Evolutionary conservation across 345 rosid genomes (phyloP).

Genomic region (Acer negundo): DNA sequence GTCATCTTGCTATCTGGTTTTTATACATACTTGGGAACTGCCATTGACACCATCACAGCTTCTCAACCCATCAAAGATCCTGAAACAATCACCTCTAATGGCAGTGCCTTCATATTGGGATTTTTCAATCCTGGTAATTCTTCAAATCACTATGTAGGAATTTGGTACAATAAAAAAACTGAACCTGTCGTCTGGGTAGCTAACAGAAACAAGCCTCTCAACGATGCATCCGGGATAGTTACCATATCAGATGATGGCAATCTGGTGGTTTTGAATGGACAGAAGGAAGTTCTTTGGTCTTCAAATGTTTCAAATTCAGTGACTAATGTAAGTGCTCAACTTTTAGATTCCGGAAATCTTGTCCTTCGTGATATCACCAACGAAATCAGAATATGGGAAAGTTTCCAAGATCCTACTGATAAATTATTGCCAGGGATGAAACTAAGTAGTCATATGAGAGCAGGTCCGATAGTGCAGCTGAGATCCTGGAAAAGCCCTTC

Average conservation of each 20-base stretch:
- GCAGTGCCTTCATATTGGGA: background rate
- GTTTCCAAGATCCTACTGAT: conserved; percentile 47
- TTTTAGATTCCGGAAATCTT: conserved; percentile 56
- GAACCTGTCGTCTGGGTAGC: conserved; percentile 49
- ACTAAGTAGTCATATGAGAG: conserved; percentile 27
- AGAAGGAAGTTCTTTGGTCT: conserved; percentile 45
- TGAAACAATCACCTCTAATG: background rate
- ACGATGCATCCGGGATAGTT: conserved; percentile 45
- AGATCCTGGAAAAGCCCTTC: conserved; percentile 52
- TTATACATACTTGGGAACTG: background rate
- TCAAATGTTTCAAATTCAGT: conserved; percentile 33
- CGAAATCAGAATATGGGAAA: conserved; percentile 51
- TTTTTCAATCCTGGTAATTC: background rate
- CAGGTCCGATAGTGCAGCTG: conserved; percentile 31
- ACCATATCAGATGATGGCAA: conserved; percentile 45
- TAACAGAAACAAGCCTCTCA: conserved; percentile 42
- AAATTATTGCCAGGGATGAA: conserved; percentile 40
- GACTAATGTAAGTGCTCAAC: conserved; percentile 7
- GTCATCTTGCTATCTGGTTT: background rate
- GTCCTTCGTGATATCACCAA: conserved; percentile 29
- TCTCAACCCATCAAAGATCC: background rate
- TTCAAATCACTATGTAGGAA: background rate
- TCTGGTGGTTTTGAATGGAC: conserved; percentile 42
- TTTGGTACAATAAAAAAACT: background rate
- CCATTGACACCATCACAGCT: background rate